Conservation (phyloP, 2,329 filamentous ascomycete genomes). For the Pseudomassariella vexata region DNA sequence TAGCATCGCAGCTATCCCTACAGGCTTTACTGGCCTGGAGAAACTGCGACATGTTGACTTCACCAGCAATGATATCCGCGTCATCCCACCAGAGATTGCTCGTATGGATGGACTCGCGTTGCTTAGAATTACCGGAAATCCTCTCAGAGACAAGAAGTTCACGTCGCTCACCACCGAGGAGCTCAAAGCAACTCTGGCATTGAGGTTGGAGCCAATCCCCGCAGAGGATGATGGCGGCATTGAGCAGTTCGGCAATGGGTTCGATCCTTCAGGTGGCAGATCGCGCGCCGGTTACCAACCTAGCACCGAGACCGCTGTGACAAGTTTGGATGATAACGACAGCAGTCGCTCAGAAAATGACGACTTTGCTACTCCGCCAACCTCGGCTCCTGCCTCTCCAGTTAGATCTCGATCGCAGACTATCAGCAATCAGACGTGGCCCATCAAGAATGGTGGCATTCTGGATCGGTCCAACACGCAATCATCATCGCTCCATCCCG, state of each 20-base stretch:
- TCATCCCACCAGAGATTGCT: slow-evolving; percentile 70
- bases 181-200: slow-evolving; percentile 67
- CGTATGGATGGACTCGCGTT: slow-evolving; percentile 72
- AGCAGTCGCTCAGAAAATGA: slow-evolving; percentile 46
- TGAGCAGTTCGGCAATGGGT: slow-evolving; percentile 19
- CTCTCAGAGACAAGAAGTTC: slow-evolving; percentile 81
- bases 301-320: neutral
- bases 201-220: slow-evolving; percentile 56
- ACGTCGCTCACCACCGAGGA: slow-evolving; percentile 74
- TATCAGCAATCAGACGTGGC: slow-evolving; percentile 42
- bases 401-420: slow-evolving; percentile 43
- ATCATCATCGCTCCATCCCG: slow-evolving; percentile 53
- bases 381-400: slow-evolving; percentile 45
- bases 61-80: slow-evolving; percentile 74
- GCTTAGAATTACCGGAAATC: slow-evolving; percentile 81
- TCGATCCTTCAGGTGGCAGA: slow-evolving; percentile 17
- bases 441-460: slow-evolving; percentile 53
- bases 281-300: slow-evolving; percentile 20
- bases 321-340: slow-evolving; percentile 27
- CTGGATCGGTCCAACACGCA: slow-evolving; percentile 66
- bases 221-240: slow-evolving; percentile 13
- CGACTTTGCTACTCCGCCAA: slow-evolving; percentile 53
- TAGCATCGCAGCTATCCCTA: slow-evolving; percentile 67
- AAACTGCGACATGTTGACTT: slow-evolving; percentile 75
- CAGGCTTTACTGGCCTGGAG: slow-evolving; percentile 63